A percentile compares a stretch with the other conserved stretches of the same genome.
phyloP scores from a whole-genome alignment of 129 eudicot genomes.

The Silybum marianum region DNA sequence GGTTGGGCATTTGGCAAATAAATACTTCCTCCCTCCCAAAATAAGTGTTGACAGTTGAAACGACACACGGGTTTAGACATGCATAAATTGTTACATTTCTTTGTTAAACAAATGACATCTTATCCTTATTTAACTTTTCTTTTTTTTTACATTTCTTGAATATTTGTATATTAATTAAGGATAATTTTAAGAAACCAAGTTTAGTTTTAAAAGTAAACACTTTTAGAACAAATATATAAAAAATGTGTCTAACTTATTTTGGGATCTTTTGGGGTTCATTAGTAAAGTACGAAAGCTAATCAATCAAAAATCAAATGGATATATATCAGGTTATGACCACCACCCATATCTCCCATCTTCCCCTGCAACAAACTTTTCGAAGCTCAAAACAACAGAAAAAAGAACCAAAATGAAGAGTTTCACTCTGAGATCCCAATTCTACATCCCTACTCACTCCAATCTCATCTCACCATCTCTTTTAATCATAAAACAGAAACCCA shows the following conservation, averaged over 20 bases:
- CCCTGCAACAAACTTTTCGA: conserved; percentile 3
- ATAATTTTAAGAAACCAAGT: too few species aligned
- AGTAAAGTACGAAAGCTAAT: neutral
- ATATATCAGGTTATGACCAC: conserved; percentile 5
- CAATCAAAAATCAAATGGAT: neutral
- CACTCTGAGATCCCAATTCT: conserved; percentile 40
- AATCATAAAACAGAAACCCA: conserved; percentile 14
- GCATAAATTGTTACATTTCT: too few species aligned
- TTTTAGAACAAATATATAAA: too few species aligned
- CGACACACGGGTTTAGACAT: too few species aligned
- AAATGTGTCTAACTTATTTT: too few species aligned
- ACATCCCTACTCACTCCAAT: conserved; percentile 38
- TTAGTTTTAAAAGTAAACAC: too few species aligned
- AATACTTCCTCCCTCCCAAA: too few species aligned
- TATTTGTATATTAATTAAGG: too few species aligned
- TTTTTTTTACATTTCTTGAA: too few species aligned
- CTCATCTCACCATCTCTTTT: conserved; percentile 21
- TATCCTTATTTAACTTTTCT: too few species aligned
- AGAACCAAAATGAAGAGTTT: conserved; percentile 43
- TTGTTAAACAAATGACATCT: too few species aligned
- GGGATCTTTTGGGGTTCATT: neutral
- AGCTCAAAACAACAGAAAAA: conserved; percentile 25
- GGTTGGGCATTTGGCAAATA: neutral
- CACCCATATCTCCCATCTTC: conserved; percentile 25
- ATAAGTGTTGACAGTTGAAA: too few species aligned